Evolutionary conservation across 345 rosid species (phyloP).

Genomic region (Linum lewisii): DNA sequence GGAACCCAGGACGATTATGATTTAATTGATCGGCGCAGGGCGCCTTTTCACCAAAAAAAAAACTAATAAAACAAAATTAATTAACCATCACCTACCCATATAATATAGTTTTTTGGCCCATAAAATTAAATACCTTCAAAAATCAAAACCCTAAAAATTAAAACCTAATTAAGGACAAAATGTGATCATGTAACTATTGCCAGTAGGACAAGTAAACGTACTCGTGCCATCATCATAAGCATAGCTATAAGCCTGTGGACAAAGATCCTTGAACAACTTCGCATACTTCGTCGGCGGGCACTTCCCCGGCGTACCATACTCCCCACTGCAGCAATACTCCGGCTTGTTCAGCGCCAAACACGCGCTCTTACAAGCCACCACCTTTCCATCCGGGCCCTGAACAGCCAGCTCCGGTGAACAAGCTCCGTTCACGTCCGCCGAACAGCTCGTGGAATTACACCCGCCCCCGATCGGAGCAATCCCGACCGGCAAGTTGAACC

Average conservation of each 20-base stretch:
- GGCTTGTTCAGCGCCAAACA: conserved; percentile 46
- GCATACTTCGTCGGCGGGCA: conserved; percentile 49
- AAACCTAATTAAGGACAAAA: conserved; percentile 31
- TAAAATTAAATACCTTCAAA: too few relatives aligned
- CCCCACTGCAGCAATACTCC: conserved; percentile 56
- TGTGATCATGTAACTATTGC: conserved; percentile 40
- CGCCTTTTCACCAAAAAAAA: too few relatives aligned
- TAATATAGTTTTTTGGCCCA: too few relatives aligned
- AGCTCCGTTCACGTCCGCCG: conserved; percentile 35
- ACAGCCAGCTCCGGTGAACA: conserved; percentile 52
- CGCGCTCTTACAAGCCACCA: conserved; percentile 61
- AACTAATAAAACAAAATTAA: too few relatives aligned
- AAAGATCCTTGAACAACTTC: conserved; percentile 41
- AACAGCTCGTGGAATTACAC: conserved; percentile 43
- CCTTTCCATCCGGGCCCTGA: conserved; percentile 8
- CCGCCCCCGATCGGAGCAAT: conserved; percentile 40
- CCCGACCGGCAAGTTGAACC: conserved; percentile 55
- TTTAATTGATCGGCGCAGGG: too few relatives aligned
- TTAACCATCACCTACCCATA: too few relatives aligned
- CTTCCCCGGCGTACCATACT: conserved; percentile 36
- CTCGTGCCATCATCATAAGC: conserved; percentile 58
- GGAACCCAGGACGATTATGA: too few relatives aligned
- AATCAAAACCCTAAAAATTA: not conserved
- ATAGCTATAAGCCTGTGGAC: conserved; percentile 56
- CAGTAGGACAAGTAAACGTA: conserved; percentile 40